Conservation (phyloP, 1,139 yeast genomes). For the Candida neerlandica region DNA sequence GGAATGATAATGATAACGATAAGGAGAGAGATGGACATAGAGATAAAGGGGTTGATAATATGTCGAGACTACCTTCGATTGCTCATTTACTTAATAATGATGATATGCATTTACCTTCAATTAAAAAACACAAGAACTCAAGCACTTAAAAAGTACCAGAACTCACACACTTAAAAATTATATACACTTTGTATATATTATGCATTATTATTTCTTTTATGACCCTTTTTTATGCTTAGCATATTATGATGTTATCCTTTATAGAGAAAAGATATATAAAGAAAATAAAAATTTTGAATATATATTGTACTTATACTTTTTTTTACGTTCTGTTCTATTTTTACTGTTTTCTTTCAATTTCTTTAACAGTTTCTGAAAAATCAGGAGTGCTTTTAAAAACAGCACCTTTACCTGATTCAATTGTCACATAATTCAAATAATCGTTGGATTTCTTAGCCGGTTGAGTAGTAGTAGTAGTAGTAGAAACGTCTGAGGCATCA, state of each 20-base stretch:
- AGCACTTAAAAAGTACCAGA: constrained; percentile 12
- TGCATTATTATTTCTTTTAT: background rate
- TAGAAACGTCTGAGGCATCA: background rate
- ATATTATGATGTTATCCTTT: background rate
- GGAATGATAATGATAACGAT: constrained; percentile 1
- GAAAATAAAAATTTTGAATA: background rate
- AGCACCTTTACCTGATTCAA: constrained; percentile 41
- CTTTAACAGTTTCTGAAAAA: constrained; percentile 40
- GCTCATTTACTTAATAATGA: constrained; percentile 13
- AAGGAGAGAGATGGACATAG: background rate
- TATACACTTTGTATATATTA: background rate
- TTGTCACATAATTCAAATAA: constrained; percentile 48
- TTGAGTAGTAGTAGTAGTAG: background rate
- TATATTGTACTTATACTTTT: background rate
- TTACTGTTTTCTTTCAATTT: constrained; percentile 21
- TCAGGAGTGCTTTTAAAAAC: constrained; percentile 46
- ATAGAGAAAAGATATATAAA: background rate
- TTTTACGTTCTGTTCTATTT: background rate
- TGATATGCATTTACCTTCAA: constrained; percentile 12
- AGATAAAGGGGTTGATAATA: background rate
- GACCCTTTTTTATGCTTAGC: background rate
- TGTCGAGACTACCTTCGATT: constrained; percentile 15
- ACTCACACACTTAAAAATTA: constrained; percentile 12
- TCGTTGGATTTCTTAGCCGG: constrained; percentile 30
- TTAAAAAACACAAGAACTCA: constrained; percentile 14